A percentile compares a stretch with the other conserved stretches of the same genome.
Evolutionary conservation across 495 filamentous ascomycete genomes (phyloP).

Genomic region (Pyrenula massariospora): DNA sequence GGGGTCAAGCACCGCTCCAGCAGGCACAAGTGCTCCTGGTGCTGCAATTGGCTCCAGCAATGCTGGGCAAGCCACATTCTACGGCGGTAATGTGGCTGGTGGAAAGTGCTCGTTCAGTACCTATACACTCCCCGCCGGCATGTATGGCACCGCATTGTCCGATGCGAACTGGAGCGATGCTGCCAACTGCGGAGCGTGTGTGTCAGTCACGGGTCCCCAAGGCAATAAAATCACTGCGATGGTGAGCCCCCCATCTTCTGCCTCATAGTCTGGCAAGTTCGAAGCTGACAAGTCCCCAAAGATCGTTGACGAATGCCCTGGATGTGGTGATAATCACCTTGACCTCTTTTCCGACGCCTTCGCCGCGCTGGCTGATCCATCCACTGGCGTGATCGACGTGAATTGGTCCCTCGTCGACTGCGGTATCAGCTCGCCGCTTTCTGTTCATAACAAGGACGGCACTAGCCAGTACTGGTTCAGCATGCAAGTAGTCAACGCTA

Average conservation of each 20-base stretch:
- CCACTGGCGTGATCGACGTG: conserved; percentile 41
- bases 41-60: conserved; percentile 1
- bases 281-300: conserved; percentile 8
- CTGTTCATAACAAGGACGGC: conserved; percentile 45
- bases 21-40: neutral
- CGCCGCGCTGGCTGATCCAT: conserved; percentile 27
- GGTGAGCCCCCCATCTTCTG: conserved; percentile 22
- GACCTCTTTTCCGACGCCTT: conserved; percentile 50
- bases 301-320: conserved; percentile 52
- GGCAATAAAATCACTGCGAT: conserved; percentile 52
- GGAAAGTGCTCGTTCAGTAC: conserved; percentile 46
- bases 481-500: conserved; percentile 49
- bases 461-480: conserved; percentile 42
- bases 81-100: conserved; percentile 44
- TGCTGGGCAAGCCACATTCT: conserved; percentile 35
- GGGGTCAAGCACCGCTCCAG: neutral
- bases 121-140: conserved; percentile 40
- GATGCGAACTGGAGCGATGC: conserved; percentile 37
- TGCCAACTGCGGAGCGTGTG: conserved; percentile 43
- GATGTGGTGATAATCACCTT: conserved; percentile 41
- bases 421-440: conserved; percentile 34
- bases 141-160: conserved; percentile 44
- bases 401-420: conserved; percentile 39
- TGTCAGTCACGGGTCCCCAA: conserved; percentile 38
- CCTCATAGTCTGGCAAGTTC: neutral